These are phyloP conservation scores for Irpex sp. DNA, from an alignment of 1,284 basidiomycete species.

Conservation along the genomic window DNA sequence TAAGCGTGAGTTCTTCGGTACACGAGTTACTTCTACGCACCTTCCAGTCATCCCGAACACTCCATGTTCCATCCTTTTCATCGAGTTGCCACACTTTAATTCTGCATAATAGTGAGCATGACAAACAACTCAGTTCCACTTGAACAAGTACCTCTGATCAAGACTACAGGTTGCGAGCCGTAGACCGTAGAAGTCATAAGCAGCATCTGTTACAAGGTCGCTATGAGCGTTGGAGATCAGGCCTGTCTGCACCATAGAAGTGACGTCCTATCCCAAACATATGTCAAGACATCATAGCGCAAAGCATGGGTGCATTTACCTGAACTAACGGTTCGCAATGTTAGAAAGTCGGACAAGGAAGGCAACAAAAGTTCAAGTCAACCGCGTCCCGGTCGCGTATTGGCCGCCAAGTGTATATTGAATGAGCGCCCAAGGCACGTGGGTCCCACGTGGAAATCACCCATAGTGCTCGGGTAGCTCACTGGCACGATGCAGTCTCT, in stretches of 20 bases:
- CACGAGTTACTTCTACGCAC: constrained; percentile 35
- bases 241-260: constrained; percentile 67
- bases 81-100: constrained; percentile 84
- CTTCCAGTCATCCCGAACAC: constrained; percentile 84
- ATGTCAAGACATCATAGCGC: too few species aligned
- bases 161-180: constrained; percentile 73
- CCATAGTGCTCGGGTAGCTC: background rate
- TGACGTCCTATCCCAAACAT: too few species aligned
- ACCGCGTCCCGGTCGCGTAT: background rate
- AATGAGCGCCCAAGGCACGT: background rate
- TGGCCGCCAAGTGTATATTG: background rate
- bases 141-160: constrained; percentile 60
- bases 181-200: constrained; percentile 88
- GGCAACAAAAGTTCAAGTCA: too few species aligned
- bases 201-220: constrained; percentile 79
- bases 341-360: too few species aligned
- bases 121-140: background rate
- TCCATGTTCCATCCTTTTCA: constrained; percentile 69
- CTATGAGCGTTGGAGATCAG: constrained; percentile 71
- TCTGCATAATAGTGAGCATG: constrained; percentile 31
- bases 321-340: background rate
- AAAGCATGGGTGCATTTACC: background rate
- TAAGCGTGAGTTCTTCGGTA: background rate
- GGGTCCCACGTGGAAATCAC: background rate
- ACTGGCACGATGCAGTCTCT: too few species aligned